Evolutionary conservation across 192 early-diverging fungal genomes (phyloP), one percentile per base, ranked within the genome.

Genomic region (Obelidium mucronatum): DNA sequence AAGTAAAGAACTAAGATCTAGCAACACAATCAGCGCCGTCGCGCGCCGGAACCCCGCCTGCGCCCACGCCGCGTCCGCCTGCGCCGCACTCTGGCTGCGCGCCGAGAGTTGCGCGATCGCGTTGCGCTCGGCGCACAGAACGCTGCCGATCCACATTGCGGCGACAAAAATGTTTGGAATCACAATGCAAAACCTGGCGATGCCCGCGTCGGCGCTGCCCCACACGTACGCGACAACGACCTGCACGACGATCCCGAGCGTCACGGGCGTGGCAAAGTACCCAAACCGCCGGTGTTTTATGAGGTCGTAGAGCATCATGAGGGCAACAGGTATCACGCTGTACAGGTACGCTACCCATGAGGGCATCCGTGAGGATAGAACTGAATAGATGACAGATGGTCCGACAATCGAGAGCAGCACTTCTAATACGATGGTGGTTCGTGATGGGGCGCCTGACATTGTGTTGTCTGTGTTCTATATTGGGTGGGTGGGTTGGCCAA

Each of bases 141-240:
- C n/a, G 26, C 15, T 15, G 58, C 13, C 22, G 33, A 60, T 17
- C 58, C 58, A 60, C 58, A 60, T 60, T 17, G 30, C 30, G 1
- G 2, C 58, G 22, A 60, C 58, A 60, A 11, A 24, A 33, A 28
- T 1, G 13, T 31, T 11, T 15, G 58, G 58, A 15, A 60, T 2
- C 13, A 33, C 58, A 60, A 60, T 60, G 5, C 26, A 24, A 11
- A 24, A 31, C 1, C 30, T 60, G 24, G 58, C 33, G 26, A 60
- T 28, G 26, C 58, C 26, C 15, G 15, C 15, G 30, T 60, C 26
- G 33, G 24, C 15, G 5, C 58, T 8, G 58, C 44, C 44, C 44
- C 58, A 60, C 19, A 31, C 24, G 58, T 60, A 60, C 58, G 58
- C 58, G 1, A 60, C 58, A 60, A 60, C 26, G 2, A 60, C 24